A percentile compares a stretch with the other conserved stretches of the same genome.
These are phyloP conservation scores for Cyphellophora europaea DNA, from an alignment of 2,329 filamentous ascomycete genomes.

Conservation along the genomic window DNA sequence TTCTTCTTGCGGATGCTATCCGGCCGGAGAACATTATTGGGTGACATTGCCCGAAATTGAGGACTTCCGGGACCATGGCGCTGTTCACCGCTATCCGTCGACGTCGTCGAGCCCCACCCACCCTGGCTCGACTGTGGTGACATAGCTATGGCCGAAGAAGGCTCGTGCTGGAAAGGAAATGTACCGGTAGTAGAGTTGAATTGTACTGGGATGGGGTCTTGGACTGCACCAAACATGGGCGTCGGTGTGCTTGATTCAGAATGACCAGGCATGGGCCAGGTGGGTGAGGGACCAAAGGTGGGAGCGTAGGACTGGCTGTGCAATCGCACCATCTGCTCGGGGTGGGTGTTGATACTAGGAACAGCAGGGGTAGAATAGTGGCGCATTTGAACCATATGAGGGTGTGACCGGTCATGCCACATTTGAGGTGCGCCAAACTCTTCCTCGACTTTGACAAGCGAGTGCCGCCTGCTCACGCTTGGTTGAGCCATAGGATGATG, in stretches of 20 bases:
- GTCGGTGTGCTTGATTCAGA: conserved; percentile 68
- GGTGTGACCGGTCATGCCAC: conserved; percentile 39
- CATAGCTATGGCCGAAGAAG: conserved; percentile 46
- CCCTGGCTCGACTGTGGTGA: conserved; percentile 55
- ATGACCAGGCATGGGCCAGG: conserved; percentile 56
- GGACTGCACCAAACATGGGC: conserved; percentile 57
- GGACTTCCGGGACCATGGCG: conserved; percentile 23
- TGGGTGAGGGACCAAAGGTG: conserved; percentile 36
- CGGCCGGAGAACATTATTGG: conserved; percentile 56
- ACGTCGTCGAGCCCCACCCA: conserved; percentile 34
- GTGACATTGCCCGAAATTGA: conserved; percentile 51
- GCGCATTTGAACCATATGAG: conserved; percentile 32
- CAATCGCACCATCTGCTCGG: conserved; percentile 57
- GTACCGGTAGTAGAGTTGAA: conserved; percentile 31
- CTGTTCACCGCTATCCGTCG: conserved; percentile 37
- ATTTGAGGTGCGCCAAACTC: conserved; percentile 44
- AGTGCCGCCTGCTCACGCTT: conserved; percentile 31
- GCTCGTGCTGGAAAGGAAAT: conserved; percentile 33
- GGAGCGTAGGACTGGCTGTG: conserved; percentile 35
- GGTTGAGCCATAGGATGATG: conserved; percentile 32
- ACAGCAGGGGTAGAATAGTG: conserved; percentile 33
- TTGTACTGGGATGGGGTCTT: conserved; percentile 40
- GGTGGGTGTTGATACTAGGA: conserved; percentile 39
- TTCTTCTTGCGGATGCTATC: conserved; percentile 99
- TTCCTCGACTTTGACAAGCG: conserved; percentile 39